These are phyloP conservation scores for Juglanconis sp. DNA, from an alignment of 2,329 filamentous ascomycete species.

Conservation along the genomic window DNA sequence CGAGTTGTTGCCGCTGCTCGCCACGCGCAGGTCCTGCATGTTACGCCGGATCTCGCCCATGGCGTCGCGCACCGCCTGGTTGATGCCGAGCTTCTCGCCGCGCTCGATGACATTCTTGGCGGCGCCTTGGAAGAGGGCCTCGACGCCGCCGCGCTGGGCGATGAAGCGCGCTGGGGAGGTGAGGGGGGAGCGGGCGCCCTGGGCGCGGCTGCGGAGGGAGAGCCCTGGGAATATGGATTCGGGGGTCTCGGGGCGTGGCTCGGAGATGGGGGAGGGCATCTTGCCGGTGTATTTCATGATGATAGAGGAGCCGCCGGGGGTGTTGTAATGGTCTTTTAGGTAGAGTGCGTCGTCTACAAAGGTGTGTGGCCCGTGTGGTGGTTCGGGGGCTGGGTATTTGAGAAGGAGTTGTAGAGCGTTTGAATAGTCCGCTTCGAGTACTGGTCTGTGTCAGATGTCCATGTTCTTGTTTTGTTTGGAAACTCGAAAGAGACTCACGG, in stretches of 20 bases:
- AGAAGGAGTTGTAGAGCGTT: conserved; percentile 77
- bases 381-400: conserved; percentile 70
- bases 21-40: conserved; percentile 52
- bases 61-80: conserved; percentile 76
- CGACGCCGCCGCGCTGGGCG: conserved; percentile 58
- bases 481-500: conserved; percentile 47
- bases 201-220: conserved; percentile 39
- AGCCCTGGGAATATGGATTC: conserved; percentile 29
- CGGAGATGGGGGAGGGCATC: conserved; percentile 34
- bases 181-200: conserved; percentile 41
- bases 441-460: conserved; percentile 39
- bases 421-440: conserved; percentile 85
- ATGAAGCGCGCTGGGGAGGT: conserved; percentile 47
- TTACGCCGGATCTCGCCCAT: conserved; percentile 77
- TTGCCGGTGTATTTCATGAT: conserved; percentile 69
- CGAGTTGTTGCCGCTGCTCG: conserved; percentile 34
- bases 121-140: conserved; percentile 71
- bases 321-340: conserved; percentile 62
- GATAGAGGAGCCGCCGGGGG: conserved; percentile 60
- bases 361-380: conserved; percentile 65
- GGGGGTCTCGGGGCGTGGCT: conserved; percentile 31
- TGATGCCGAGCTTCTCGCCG: conserved; percentile 74
- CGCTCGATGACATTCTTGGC: conserved; percentile 71
- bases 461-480: not conserved
- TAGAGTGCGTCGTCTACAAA: conserved; percentile 85